Percentiles rank a stretch among this genome's conserved stretches.
phyloP scores from a whole-genome alignment of 257 asterid species.

The Ajuga chamaepitys region DNA sequence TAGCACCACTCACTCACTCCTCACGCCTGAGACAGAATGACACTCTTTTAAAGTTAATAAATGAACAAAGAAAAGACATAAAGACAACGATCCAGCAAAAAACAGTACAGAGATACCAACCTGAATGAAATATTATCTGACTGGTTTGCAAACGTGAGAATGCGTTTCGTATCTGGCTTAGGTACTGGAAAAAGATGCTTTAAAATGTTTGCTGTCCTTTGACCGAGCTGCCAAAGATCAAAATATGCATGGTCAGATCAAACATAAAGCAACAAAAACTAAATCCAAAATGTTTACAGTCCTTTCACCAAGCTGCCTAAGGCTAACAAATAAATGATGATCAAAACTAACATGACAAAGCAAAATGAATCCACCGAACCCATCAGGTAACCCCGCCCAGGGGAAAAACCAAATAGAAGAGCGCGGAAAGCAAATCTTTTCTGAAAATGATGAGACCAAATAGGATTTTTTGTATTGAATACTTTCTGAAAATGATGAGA shows the following conservation, averaged over 20 bases:
- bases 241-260: slow-evolving; percentile 10
- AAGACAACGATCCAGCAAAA: neutral
- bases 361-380: neutral
- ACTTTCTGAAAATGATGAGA: too few relatives aligned
- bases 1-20: neutral
- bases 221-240: slow-evolving; percentile 61
- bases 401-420: too few relatives aligned
- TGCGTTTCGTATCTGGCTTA: slow-evolving; percentile 82
- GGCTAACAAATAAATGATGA: neutral
- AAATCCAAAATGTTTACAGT: neutral
- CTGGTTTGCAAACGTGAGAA: slow-evolving; percentile 71
- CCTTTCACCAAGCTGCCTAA: neutral
- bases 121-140: slow-evolving; percentile 88
- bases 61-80: too few relatives aligned
- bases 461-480: too few relatives aligned
- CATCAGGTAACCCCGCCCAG: neutral
- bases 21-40: neutral
- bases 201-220: slow-evolving; percentile 74
- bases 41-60: neutral
- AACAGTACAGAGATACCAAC: slow-evolving; percentile 28
- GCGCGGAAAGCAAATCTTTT: too few relatives aligned
- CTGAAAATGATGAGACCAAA: too few relatives aligned
- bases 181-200: slow-evolving; percentile 93
- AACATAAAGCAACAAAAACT: neutral
- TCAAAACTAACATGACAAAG: neutral